Evolutionary conservation across 202 grass and related monocot species (phyloP).

Genomic region (Saccharum hybrid): DNA sequence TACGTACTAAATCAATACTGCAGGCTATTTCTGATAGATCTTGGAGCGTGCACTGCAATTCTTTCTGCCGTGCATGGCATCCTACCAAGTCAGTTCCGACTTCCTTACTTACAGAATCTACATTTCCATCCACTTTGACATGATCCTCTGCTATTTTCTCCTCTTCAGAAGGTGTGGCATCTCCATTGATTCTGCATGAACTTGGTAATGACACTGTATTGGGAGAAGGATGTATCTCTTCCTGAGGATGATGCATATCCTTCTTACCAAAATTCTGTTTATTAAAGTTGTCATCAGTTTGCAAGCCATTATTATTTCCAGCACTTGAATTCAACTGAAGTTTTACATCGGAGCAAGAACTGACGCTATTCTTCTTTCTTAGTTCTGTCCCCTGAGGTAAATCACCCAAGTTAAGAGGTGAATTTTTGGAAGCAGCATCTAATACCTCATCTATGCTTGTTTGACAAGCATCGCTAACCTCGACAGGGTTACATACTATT

Average conservation of each 20-base stretch:
- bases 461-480: constrained; percentile 43
- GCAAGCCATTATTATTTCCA: constrained; percentile 38
- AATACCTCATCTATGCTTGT: constrained; percentile 39
- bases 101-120: constrained; percentile 43
- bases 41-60: constrained; percentile 56
- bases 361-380: constrained; percentile 31
- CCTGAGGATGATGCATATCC: constrained; percentile 38
- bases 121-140: constrained; percentile 34
- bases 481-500: constrained; percentile 34
- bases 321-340: constrained; percentile 46
- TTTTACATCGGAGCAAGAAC: constrained; percentile 43
- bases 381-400: constrained; percentile 44
- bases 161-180: constrained; percentile 35
- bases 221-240: constrained; percentile 40
- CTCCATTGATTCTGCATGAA: constrained; percentile 50
- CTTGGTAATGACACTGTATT: constrained; percentile 36
- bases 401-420: constrained; percentile 36
- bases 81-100: constrained; percentile 9
- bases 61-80: constrained; percentile 43
- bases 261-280: constrained; percentile 39
- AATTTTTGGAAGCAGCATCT: constrained; percentile 46
- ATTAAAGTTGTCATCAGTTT: constrained; percentile 36
- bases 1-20: constrained; percentile 51
- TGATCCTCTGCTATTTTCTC: constrained; percentile 34
- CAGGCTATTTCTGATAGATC: constrained; percentile 70